These are phyloP conservation scores for Drechmeria coniospora DNA, from an alignment of 2,329 filamentous ascomycete genomes.

Conservation along the genomic window DNA sequence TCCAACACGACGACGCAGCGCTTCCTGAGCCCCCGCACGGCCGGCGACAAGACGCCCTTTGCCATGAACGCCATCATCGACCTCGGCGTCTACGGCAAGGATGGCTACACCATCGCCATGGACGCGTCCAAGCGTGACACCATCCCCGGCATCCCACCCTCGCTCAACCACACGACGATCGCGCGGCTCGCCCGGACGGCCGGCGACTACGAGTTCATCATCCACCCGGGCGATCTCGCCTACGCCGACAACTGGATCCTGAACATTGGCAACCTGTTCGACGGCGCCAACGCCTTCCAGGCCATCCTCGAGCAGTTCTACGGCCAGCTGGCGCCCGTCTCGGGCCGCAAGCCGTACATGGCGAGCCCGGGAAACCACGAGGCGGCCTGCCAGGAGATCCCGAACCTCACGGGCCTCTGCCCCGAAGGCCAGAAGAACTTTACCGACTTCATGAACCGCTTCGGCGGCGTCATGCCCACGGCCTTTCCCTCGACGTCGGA, in stretches of 20 bases:
- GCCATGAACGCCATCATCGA: conserved; percentile 32
- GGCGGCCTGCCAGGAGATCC: conserved; percentile 32
- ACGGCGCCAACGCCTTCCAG: conserved; percentile 36
- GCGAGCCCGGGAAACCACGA: conserved; percentile 38
- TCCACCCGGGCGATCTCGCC: conserved; percentile 38
- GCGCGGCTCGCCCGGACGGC: conserved; percentile 32
- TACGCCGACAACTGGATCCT: conserved; percentile 45
- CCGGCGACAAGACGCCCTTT: conserved; percentile 40
- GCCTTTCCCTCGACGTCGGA: conserved; percentile 33
- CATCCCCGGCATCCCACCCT: conserved; percentile 32
- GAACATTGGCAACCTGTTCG: conserved; percentile 26
- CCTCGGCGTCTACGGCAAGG: conserved; percentile 30
- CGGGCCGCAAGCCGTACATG: conserved; percentile 36
- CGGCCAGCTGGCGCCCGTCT: conserved; percentile 21
- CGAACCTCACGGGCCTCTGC: conserved; percentile 21
- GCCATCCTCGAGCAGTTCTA: conserved; percentile 43
- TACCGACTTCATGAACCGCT: conserved; percentile 42
- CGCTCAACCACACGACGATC: conserved; percentile 44
- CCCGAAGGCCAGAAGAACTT: conserved; percentile 42
- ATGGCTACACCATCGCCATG: conserved; percentile 16
- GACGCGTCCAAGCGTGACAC: conserved; percentile 29
- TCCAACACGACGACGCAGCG: conserved; percentile 37
- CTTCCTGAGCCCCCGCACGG: conserved; percentile 35
- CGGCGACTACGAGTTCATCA: conserved; percentile 38
- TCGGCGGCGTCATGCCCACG: conserved; percentile 34